A percentile compares a stretch with the other conserved stretches of the same genome.
Conservation (phyloP, 306 rosid species). For the Prosopis cineraria region DNA sequence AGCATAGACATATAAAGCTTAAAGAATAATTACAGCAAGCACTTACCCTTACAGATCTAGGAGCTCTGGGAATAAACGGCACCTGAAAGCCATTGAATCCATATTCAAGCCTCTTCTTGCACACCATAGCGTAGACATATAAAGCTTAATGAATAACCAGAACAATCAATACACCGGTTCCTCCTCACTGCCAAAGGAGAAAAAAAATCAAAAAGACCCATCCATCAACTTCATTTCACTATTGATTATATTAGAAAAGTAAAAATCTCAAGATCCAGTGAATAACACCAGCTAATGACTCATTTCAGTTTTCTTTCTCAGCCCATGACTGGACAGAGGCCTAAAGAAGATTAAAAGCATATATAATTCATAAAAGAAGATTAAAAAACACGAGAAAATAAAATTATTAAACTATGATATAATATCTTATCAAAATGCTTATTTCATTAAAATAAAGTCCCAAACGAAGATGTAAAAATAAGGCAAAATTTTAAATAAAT, state of each 20-base stretch:
- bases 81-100: slow-evolving; percentile 70
- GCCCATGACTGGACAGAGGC: slow-evolving; percentile 8
- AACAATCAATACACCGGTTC: slow-evolving; percentile 38
- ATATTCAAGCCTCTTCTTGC: slow-evolving; percentile 66
- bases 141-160: slow-evolving; percentile 55
- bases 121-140: slow-evolving; percentile 78
- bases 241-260: not conserved
- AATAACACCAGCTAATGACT: slow-evolving; percentile 17
- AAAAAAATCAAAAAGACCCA: slow-evolving; percentile 29
- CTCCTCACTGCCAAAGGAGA: slow-evolving; percentile 54
- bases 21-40: slow-evolving; percentile 2
- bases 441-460: not conserved
- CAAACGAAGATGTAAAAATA: slow-evolving; percentile 23
- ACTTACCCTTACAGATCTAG: slow-evolving; percentile 90
- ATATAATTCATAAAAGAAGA: not conserved
- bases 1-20: not conserved
- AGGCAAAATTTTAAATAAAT: not conserved
- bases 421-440: not conserved
- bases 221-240: slow-evolving; percentile 27
- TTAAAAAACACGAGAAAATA: not conserved
- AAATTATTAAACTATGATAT: not conserved
- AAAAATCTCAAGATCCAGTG: slow-evolving; percentile 25
- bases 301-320: not conserved
- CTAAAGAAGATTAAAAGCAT: slow-evolving; percentile 16
- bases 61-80: slow-evolving; percentile 73